A percentile compares a stretch with the other conserved stretches of the same genome.
phyloP scores from a whole-genome alignment of 192 early-diverging fungal genomes.

The Rhizoclosmatium sp. region DNA sequence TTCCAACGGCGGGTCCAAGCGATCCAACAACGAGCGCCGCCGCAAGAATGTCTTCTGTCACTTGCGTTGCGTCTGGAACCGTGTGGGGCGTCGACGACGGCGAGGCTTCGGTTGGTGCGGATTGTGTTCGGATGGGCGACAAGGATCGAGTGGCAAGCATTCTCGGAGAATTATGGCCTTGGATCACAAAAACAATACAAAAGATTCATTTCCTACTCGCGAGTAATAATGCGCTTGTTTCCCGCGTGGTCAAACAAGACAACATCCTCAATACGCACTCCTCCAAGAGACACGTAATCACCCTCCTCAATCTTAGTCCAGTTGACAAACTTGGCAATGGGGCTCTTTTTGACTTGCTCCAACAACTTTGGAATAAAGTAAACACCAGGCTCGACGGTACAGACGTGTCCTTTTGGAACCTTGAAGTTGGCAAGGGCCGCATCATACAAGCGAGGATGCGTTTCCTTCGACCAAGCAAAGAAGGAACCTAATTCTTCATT shows the following conservation, averaged over 20 bases:
- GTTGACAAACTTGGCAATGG: constrained; percentile 45
- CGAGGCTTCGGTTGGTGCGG: background rate
- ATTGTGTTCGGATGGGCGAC: background rate
- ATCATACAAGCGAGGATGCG: background rate
- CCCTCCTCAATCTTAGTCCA: constrained; percentile 52
- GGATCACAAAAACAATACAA: background rate
- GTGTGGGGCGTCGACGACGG: background rate
- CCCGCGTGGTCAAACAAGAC: constrained; percentile 50
- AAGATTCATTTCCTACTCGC: constrained; percentile 21
- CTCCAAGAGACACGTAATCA: constrained; percentile 42
- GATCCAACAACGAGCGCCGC: background rate
- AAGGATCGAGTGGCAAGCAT: background rate
- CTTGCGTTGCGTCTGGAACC: background rate
- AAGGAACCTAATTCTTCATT: background rate
- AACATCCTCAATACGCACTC: constrained; percentile 63
- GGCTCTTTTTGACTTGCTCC: constrained; percentile 31
- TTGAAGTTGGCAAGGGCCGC: constrained; percentile 9
- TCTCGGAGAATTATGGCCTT: background rate
- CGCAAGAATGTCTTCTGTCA: background rate
- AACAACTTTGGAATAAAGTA: constrained; percentile 88
- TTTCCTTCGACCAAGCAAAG: constrained; percentile 5
- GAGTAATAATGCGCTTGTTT: constrained; percentile 41
- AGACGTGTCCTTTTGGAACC: constrained; percentile 64
- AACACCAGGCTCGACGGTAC: constrained; percentile 93
- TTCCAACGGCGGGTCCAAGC: background rate